Evolutionary conservation across 768 basidiomycete genomes (phyloP), one percentile per base, ranked within the genome.

Genomic region (Rhodotorula diobovata): DNA sequence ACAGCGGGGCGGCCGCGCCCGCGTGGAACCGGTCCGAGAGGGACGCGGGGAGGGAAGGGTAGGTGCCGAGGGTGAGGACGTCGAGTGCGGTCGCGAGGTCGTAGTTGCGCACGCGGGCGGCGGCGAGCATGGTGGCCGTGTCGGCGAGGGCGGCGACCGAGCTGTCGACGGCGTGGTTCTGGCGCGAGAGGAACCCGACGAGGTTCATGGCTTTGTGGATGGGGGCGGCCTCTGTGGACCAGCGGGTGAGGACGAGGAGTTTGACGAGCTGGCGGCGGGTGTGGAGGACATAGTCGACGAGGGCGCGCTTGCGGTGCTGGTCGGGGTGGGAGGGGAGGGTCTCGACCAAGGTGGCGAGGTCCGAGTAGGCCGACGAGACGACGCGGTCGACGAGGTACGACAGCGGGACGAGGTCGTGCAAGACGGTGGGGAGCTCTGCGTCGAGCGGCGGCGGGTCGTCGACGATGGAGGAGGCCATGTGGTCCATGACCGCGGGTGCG

Each of bases 71-170:
- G 3, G 90, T 90, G 43, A 96, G 83, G 65, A 97, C 90, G 75
- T 93, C 90, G 48, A 97, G 82, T 34, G 94, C 94, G 1, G 93
- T 95, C 9, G 93, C 84, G 34, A 97, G 83, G 80, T 98, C 95
- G 71, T 94, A 92, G 81, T 97, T 97, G 67, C 94, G 88, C 30
- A 93, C 85, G 78, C 94, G 92, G 48, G 93, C 89, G 50, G 87
- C 85, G 76, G 90, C 88, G 60, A 97, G 82, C 54, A 85, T 84
- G 61, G 89, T 86, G 71, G 86, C 88, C 4, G 87, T 86, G 76
- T 86, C 85, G 53, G 84, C 86, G 34, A 96, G 81, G 34, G 85
- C 84, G 58, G 79, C 78, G 25, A 91, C 85, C 23, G 86, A 86
- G 51, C 85, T 84, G 61, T 90, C 89, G 76, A 96, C 91, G 79